Conservation (phyloP, 2,329 filamentous ascomycete species). For the Thielaviopsis euricoi region DNA sequence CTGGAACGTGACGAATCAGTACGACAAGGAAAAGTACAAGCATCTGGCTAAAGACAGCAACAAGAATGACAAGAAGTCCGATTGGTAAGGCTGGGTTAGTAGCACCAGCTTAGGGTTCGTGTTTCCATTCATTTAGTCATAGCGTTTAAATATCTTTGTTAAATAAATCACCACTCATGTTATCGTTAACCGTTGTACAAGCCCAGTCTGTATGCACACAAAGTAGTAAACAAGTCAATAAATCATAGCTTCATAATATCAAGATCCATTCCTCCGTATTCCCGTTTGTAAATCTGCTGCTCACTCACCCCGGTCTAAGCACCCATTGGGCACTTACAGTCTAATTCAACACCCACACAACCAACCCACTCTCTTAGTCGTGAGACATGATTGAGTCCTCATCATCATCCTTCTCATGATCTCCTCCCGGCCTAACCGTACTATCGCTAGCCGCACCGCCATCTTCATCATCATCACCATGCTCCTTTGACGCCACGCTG, state of each 20-base stretch:
- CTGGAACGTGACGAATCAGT: slow-evolving; percentile 11
- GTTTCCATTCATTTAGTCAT: not conserved
- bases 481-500: not conserved
- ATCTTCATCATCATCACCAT: slow-evolving; percentile 7
- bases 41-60: slow-evolving; percentile 1
- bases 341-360: not conserved
- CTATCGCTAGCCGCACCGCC: slow-evolving; percentile 7
- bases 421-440: not conserved
- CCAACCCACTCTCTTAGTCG: not conserved
- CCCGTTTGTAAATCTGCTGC: not conserved
- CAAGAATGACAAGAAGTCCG: not conserved
- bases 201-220: not conserved
- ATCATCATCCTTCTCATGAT: slow-evolving; percentile 1
- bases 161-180: not conserved
- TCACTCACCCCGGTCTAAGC: too few relatives aligned
- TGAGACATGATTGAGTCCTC: slow-evolving; percentile 6
- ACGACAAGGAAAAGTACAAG: slow-evolving; percentile 12
- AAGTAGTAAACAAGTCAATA: not conserved
- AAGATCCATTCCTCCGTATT: not conserved
- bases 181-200: too few relatives aligned
- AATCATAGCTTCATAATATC: slow-evolving; percentile 4
- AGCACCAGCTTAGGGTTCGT: not conserved
- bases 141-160: not conserved
- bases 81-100: not conserved
- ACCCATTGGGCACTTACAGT: too few relatives aligned